Conservation (phyloP, 805 yeast species). For the Kodamaea fukazawae region DNA sequence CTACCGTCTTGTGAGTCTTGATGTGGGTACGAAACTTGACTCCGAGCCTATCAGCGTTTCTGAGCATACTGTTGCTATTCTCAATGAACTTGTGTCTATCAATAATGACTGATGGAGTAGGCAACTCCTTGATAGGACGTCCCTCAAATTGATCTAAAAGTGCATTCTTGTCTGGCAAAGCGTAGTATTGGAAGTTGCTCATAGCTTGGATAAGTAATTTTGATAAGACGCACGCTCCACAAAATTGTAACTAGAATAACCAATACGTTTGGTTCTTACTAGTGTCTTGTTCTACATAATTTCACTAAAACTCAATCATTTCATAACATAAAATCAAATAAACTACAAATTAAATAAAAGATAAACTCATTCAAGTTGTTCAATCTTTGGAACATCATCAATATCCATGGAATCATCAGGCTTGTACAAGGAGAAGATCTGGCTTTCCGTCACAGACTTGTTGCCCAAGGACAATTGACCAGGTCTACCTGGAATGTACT, state of each 20-base stretch:
- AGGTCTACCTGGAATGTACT: constrained; percentile 22
- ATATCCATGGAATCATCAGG: constrained; percentile 17
- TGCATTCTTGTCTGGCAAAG: constrained; percentile 20
- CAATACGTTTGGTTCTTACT: neutral
- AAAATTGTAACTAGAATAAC: neutral
- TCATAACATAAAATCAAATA: neutral
- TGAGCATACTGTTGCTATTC: constrained; percentile 52
- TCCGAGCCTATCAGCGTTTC: constrained; percentile 36
- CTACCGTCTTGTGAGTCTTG: constrained; percentile 69
- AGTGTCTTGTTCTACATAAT: too few relatives aligned
- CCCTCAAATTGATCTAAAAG: constrained; percentile 37
- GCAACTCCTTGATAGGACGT: constrained; percentile 42
- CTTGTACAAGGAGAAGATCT: constrained; percentile 14
- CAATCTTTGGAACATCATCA: constrained; percentile 18
- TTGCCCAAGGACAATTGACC: constrained; percentile 29
- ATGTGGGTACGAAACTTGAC: constrained; percentile 66
- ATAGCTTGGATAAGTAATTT: constrained; percentile 30
- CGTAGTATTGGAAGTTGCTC: constrained; percentile 24
- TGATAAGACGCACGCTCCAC: too few relatives aligned
- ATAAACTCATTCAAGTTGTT: constrained; percentile 13
- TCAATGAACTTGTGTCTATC: constrained; percentile 36
- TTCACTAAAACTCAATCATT: neutral
- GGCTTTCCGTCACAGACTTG: constrained; percentile 37
- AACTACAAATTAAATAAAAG: neutral
- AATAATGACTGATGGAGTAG: constrained; percentile 60